phyloP scores from a whole-genome alignment of 108 stramenopile genomes.

The Fistulifera solaris region DNA sequence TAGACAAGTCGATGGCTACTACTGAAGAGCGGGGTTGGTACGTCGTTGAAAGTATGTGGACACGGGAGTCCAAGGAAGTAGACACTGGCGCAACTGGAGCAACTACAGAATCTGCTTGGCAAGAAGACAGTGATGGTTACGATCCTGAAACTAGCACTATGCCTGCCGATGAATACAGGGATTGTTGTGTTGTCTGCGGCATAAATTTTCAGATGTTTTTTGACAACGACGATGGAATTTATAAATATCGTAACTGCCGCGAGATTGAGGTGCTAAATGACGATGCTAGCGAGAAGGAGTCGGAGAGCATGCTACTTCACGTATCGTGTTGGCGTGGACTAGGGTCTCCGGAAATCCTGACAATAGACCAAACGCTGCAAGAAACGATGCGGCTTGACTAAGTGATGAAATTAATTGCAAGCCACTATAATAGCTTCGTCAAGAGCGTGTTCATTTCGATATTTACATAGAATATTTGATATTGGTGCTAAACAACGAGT shows the following conservation, averaged over 20 bases:
- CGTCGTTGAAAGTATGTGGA: slow-evolving; percentile 35
- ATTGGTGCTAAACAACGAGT: too few relatives aligned
- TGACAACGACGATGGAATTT: slow-evolving; percentile 83
- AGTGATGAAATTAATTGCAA: too few relatives aligned
- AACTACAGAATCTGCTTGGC: slow-evolving; percentile 11
- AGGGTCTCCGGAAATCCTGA: slow-evolving; percentile 57
- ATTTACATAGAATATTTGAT: too few relatives aligned
- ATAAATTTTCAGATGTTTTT: slow-evolving; percentile 84
- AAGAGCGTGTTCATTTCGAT: too few relatives aligned
- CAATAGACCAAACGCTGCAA: slow-evolving; percentile 54
- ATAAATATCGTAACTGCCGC: slow-evolving; percentile 75
- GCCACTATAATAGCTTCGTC: too few relatives aligned
- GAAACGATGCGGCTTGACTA: neutral
- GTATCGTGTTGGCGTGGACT: slow-evolving; percentile 70
- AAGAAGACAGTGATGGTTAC: slow-evolving; percentile 11
- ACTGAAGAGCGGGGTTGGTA: slow-evolving; percentile 87
- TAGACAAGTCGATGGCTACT: slow-evolving; percentile 67
- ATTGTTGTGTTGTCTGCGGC: slow-evolving; percentile 73
- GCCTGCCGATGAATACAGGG: slow-evolving; percentile 68
- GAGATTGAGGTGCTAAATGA: slow-evolving; percentile 65
- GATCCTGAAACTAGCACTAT: slow-evolving; percentile 28
- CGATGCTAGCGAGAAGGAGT: slow-evolving; percentile 51
- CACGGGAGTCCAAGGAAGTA: slow-evolving; percentile 7
- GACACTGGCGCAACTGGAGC: slow-evolving; percentile 8
- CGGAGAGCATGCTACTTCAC: slow-evolving; percentile 57